Conservation (phyloP, 306 rosid species). For the Dalbergia cochinchinensis region DNA sequence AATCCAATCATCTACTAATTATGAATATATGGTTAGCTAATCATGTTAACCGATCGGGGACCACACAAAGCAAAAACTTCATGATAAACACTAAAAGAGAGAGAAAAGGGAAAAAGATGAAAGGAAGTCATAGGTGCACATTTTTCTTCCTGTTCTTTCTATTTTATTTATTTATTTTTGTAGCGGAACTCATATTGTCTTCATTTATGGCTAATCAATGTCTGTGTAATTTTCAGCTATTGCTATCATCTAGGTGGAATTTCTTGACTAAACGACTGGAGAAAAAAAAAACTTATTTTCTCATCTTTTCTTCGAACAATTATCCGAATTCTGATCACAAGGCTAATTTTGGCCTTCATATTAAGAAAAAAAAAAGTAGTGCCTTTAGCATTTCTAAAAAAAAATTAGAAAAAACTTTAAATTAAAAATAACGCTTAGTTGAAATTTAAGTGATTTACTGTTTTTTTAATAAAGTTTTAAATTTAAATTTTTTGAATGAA, state of each 20-base stretch:
- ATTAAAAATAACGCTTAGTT: too few species aligned
- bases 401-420: not conserved
- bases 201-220: not conserved
- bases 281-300: not conserved
- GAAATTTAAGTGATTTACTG: too few species aligned
- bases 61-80: not conserved
- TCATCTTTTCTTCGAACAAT: not conserved
- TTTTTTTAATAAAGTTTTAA: too few species aligned
- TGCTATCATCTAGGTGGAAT: not conserved
- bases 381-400: slow-evolving; percentile 18
- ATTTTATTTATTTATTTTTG: not conserved
- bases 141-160: not conserved
- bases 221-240: not conserved
- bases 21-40: not conserved
- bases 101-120: not conserved
- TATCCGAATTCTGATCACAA: not conserved
- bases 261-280: not conserved
- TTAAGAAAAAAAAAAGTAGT: not conserved
- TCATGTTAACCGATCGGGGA: slow-evolving; percentile 3
- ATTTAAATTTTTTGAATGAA: too few species aligned
- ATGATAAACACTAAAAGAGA: not conserved
- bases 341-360: not conserved
- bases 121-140: not conserved
- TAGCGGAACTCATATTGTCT: not conserved
- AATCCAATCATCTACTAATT: slow-evolving; percentile 26